A percentile compares a stretch with the other conserved stretches of the same genome.
Conservation (phyloP, 495 filamentous ascomycete species). For the Chaetomium tenue region DNA sequence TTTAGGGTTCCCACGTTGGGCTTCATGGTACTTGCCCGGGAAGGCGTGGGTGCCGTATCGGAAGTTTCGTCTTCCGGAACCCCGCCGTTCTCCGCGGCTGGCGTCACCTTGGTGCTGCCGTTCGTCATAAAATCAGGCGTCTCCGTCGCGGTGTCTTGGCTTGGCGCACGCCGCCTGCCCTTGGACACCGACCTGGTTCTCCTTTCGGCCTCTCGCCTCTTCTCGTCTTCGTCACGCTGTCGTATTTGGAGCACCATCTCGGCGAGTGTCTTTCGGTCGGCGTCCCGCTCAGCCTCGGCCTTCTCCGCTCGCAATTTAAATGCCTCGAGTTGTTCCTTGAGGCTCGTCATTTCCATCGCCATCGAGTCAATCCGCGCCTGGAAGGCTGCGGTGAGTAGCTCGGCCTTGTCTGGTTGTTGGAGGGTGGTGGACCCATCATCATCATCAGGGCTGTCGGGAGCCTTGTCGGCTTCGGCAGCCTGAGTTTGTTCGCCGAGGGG, state of each 20-base stretch:
- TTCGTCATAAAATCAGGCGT: constrained; percentile 16
- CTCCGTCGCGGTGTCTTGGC: constrained; percentile 13
- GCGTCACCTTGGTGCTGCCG: constrained; percentile 20
- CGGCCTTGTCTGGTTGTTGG: constrained; percentile 45
- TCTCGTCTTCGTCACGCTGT: constrained; percentile 57
- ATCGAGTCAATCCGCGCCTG: constrained; percentile 76
- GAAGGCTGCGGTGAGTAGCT: constrained; percentile 50
- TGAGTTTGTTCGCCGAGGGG: constrained; percentile 37
- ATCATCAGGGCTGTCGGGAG: constrained; percentile 26
- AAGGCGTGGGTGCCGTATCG: constrained; percentile 32
- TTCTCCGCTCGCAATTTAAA: constrained; percentile 75
- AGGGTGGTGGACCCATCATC: constrained; percentile 28
- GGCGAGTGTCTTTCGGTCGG: constrained; percentile 67
- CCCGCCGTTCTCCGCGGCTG: constrained; percentile 16
- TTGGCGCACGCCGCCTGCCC: constrained; percentile 18
- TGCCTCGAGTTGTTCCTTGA: constrained; percentile 73
- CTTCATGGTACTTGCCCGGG: constrained; percentile 45
- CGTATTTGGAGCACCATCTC: constrained; percentile 88
- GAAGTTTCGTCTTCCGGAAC: constrained; percentile 22
- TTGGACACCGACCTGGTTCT: constrained; percentile 28
- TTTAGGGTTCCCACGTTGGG: constrained; percentile 31
- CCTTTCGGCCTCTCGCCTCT: constrained; percentile 32
- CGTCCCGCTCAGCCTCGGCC: constrained; percentile 70
- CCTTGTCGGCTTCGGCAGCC: constrained; percentile 22
- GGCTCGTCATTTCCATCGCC: constrained; percentile 76